phyloP scores from a whole-genome alignment of 805 yeast species.

The Pichia cephalocereana region DNA sequence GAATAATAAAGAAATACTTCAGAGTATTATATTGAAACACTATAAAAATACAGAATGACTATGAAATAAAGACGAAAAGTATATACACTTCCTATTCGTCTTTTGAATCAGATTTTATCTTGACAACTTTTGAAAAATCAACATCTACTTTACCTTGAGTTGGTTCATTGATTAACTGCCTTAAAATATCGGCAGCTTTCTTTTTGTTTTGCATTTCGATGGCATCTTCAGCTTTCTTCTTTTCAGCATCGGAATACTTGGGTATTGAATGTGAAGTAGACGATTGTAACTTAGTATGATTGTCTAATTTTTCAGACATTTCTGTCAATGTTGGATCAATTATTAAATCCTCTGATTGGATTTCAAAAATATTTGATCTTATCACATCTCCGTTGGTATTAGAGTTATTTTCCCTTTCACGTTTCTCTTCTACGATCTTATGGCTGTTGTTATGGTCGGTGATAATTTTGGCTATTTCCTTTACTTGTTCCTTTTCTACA shows the following conservation, averaged over 20 bases:
- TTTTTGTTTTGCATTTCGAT: background rate
- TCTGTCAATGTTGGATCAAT: background rate
- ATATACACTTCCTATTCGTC: background rate
- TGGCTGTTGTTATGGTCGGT: no score
- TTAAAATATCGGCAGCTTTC: conserved; percentile 1
- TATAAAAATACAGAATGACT: background rate
- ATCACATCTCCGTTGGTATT: no score
- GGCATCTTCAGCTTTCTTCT: no score
- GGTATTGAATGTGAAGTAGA: no score
- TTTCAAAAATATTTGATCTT: background rate
- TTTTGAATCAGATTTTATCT: background rate
- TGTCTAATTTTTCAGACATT: background rate
- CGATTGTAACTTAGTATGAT: background rate
- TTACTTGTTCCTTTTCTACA: no score
- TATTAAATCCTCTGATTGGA: background rate
- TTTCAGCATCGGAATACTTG: no score
- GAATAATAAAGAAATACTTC: no score
- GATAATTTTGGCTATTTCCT: no score
- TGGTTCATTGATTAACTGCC: background rate
- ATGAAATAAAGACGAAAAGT: background rate
- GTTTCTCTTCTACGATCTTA: no score
- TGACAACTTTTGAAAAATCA: conserved; percentile 2
- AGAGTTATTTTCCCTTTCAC: no score
- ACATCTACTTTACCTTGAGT: background rate
- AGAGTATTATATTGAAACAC: no score